These are phyloP conservation scores for Apiospora rasikravindrae DNA, from an alignment of 2,329 filamentous ascomycete species.

Conservation along the genomic window DNA sequence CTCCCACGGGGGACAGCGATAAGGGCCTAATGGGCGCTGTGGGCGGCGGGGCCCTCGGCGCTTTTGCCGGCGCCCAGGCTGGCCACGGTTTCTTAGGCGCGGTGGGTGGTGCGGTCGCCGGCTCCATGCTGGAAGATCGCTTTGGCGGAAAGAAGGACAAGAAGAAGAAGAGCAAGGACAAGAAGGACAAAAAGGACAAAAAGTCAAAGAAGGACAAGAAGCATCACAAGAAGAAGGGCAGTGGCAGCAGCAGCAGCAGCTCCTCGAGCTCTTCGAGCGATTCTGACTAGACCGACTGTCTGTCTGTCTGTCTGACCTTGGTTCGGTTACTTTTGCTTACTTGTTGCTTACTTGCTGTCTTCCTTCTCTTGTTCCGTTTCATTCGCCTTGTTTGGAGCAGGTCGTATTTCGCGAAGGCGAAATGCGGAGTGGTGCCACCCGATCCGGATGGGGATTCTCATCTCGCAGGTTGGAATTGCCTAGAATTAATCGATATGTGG, in stretches of 20 bases:
- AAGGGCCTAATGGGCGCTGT: conserved; percentile 49
- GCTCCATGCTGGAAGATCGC: conserved; percentile 48
- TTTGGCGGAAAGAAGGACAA: conserved; percentile 41
- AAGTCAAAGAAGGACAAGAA: conserved; percentile 45
- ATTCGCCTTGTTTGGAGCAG: background rate
- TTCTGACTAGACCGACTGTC: background rate
- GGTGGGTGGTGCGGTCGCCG: conserved; percentile 51
- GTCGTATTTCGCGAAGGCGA: conserved; percentile 11
- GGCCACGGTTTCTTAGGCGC: conserved; percentile 53
- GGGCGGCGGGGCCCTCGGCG: conserved; percentile 51
- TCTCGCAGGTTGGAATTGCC: conserved; percentile 5
- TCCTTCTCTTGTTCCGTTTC: background rate
- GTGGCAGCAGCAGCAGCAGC: conserved; percentile 19
- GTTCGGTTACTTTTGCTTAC: background rate
- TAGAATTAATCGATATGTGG: conserved; percentile 11
- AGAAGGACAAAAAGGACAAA: conserved; percentile 28
- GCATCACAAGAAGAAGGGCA: conserved; percentile 35
- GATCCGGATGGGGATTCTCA: conserved; percentile 7
- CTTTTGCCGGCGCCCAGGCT: conserved; percentile 51
- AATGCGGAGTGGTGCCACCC: conserved; percentile 13
- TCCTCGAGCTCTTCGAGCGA: conserved; percentile 16
- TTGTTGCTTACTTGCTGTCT: background rate
- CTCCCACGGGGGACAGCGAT: conserved; percentile 23
- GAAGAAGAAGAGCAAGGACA: conserved; percentile 30
- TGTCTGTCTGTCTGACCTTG: background rate